A percentile compares a stretch with the other conserved stretches of the same genome.
Evolutionary conservation across 345 rosid species (phyloP).

Genomic region (Dipteronia sinensis): DNA sequence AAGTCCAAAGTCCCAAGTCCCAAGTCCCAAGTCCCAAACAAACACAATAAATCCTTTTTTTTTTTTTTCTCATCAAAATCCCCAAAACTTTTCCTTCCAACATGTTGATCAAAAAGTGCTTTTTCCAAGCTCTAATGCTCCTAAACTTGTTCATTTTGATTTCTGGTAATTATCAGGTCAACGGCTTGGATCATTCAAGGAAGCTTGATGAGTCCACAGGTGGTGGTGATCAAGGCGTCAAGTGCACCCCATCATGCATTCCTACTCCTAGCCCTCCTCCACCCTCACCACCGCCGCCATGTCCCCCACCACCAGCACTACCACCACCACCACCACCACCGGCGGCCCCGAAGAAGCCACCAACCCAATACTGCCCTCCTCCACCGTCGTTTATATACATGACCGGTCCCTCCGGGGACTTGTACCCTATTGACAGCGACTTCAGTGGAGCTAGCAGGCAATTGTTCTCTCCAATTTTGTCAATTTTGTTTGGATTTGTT

Average conservation of each 20-base stretch:
- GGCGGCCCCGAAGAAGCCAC: slow-evolving; percentile 44
- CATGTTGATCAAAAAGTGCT: slow-evolving; percentile 7
- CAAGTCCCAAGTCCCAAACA: background rate
- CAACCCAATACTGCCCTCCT: slow-evolving; percentile 40
- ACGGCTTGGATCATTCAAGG: slow-evolving; percentile 22
- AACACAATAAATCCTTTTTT: background rate
- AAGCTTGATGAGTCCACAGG: slow-evolving; percentile 35
- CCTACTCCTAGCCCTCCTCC: slow-evolving; percentile 35
- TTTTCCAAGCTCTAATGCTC: background rate
- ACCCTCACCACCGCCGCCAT: slow-evolving; percentile 31
- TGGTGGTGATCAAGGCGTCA: slow-evolving; percentile 22
- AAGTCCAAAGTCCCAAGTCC: too few species aligned
- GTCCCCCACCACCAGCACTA: slow-evolving; percentile 36
- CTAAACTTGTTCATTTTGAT: slow-evolving; percentile 8
- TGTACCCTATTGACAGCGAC: slow-evolving; percentile 42
- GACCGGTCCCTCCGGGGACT: slow-evolving; percentile 39
- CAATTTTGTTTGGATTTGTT: slow-evolving; percentile 23
- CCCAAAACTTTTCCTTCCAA: background rate
- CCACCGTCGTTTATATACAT: slow-evolving; percentile 42
- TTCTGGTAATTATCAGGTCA: slow-evolving; percentile 1
- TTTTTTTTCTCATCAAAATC: background rate
- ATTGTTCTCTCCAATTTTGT: background rate
- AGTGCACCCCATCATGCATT: slow-evolving; percentile 43
- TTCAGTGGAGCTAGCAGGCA: slow-evolving; percentile 11
- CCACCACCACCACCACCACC: slow-evolving; percentile 31